Evolutionary conservation across 2,329 filamentous ascomycete genomes (phyloP).

Genomic region (Aureobasidium sp.): DNA sequence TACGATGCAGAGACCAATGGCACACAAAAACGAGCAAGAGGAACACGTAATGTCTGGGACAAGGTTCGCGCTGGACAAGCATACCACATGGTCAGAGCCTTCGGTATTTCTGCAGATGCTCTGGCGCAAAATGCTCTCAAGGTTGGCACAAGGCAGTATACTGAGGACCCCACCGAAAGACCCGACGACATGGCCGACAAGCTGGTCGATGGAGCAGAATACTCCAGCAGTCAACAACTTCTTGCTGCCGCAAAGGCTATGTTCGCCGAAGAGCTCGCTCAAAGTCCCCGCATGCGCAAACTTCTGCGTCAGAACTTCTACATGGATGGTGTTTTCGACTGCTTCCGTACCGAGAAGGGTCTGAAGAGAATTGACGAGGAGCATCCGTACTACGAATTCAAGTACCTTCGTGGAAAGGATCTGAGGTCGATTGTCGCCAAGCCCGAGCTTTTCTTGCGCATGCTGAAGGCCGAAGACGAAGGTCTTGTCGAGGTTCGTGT

Average conservation of each 20-base stretch:
- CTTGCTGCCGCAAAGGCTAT: constrained; percentile 74
- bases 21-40: constrained; percentile 72
- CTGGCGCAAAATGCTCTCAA: constrained; percentile 81
- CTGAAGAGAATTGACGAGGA: constrained; percentile 88
- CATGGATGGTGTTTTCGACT: constrained; percentile 74
- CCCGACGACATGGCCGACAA: constrained; percentile 84
- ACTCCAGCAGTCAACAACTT: constrained; percentile 67
- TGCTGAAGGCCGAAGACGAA: constrained; percentile 95
- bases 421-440: constrained; percentile 72
- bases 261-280: constrained; percentile 84
- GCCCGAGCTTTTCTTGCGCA: constrained; percentile 88
- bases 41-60: constrained; percentile 73
- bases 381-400: constrained; percentile 95
- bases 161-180: constrained; percentile 72
- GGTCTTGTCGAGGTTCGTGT: constrained; percentile 82
- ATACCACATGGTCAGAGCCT: constrained; percentile 76
- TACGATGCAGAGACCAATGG: constrained; percentile 56
- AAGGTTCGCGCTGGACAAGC: constrained; percentile 73
- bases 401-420: constrained; percentile 87
- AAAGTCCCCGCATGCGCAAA: constrained; percentile 83
- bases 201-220: constrained; percentile 63
- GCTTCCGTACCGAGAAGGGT: constrained; percentile 87
- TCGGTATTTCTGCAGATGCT: constrained; percentile 82
- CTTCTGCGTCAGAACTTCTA: constrained; percentile 80
- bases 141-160: constrained; percentile 68